A percentile compares a stretch with the other conserved stretches of the same genome.
These are phyloP conservation scores for Pezicula neosporulosa DNA, from an alignment of 2,329 filamentous ascomycete genomes.

Conservation along the genomic window DNA sequence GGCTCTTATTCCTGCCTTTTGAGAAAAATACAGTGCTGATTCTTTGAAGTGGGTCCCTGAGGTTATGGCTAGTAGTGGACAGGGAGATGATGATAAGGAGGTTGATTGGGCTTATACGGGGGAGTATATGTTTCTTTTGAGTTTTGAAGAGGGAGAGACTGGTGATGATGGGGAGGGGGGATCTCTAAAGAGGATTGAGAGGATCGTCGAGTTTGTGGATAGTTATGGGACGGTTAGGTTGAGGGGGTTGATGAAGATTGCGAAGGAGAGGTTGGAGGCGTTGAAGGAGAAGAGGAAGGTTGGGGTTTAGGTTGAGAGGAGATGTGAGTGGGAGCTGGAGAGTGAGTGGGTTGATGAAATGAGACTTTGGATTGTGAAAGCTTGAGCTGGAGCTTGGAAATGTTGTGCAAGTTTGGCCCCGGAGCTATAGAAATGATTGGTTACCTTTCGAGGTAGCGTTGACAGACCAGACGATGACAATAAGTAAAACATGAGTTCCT, in stretches of 20 bases:
- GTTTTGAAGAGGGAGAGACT: conserved; percentile 4
- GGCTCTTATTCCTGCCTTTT: no score
- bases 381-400: no score
- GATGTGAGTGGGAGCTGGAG: no score
- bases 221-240: conserved; percentile 1
- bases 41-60: not conserved
- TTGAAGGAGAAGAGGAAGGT: not conserved
- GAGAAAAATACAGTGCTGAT: no score
- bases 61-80: not conserved
- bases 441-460: no score
- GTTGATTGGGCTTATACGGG: conserved; percentile 4
- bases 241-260: conserved; percentile 1
- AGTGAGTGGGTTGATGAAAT: no score
- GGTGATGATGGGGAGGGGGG: conserved; percentile 1
- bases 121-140: conserved; percentile 8
- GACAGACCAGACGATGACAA: no score
- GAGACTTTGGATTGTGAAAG: no score
- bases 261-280: not conserved
- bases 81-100: not conserved
- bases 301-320: not conserved
- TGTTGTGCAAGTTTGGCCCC: no score
- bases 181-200: conserved; percentile 3
- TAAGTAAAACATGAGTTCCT: no score
- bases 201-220: conserved; percentile 7
- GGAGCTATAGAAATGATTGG: no score